A percentile compares a stretch with the other conserved stretches of the same genome.
Conservation (phyloP, 108 stramenopile species). For the Fragilaria crotonensis region DNA sequence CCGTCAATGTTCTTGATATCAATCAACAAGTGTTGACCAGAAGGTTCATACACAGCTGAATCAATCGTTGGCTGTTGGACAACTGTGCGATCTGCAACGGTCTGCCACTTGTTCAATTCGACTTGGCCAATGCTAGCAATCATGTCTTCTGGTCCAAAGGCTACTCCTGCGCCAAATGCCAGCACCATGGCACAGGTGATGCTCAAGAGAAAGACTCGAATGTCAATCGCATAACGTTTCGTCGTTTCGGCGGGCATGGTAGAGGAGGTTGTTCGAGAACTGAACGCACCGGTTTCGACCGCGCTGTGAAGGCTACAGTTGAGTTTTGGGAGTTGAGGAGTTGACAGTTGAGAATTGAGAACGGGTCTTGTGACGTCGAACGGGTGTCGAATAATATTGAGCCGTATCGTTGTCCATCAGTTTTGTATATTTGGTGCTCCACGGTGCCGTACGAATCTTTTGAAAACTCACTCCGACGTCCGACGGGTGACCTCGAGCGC, state of each 20-base stretch:
- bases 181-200: conserved; percentile 68
- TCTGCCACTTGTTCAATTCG: background rate
- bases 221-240: conserved; percentile 41
- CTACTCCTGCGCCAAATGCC: conserved; percentile 59
- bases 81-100: background rate
- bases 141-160: conserved; percentile 32
- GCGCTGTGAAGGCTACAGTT: no score
- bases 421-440: no score
- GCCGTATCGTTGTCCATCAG: no score
- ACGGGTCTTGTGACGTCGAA: no score
- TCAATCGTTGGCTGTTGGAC: background rate
- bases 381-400: no score
- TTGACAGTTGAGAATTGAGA: no score
- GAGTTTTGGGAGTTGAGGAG: no score
- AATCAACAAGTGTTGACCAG: conserved; percentile 66
- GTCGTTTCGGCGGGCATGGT: background rate
- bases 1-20: conserved; percentile 60
- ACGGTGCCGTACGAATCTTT: no score
- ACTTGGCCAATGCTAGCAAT: background rate
- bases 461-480: no score
- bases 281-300: no score
- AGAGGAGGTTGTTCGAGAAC: no score
- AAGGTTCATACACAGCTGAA: conserved; percentile 19
- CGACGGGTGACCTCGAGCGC: no score
- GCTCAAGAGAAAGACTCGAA: conserved; percentile 60